Conservation (phyloP, 371 early-diverging fungal species). For the Haplosporangium sp. region DNA sequence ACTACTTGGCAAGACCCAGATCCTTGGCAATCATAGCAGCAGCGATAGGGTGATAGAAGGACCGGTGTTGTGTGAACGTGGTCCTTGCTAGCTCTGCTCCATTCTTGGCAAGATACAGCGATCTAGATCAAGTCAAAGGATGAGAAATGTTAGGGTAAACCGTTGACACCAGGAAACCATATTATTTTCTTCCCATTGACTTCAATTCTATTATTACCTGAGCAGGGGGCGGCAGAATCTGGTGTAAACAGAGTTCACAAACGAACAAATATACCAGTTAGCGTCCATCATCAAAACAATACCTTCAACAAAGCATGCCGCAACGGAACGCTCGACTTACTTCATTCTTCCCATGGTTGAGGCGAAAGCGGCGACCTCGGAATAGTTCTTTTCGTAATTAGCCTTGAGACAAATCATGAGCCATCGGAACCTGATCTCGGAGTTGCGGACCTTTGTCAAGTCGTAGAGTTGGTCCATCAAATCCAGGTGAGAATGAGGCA, state of each 20-base stretch:
- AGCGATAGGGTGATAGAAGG: slow-evolving; percentile 95
- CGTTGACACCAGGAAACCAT: too few species aligned
- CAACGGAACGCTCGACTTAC: slow-evolving; percentile 68
- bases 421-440: slow-evolving; percentile 93
- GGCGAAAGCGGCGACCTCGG: slow-evolving; percentile 81
- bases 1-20: slow-evolving; percentile 67
- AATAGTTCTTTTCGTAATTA: slow-evolving; percentile 80
- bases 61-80: slow-evolving; percentile 80
- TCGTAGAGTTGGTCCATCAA: slow-evolving; percentile 81
- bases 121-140: slow-evolving; percentile 28
- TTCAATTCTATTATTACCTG: slow-evolving; percentile 4
- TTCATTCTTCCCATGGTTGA: slow-evolving; percentile 96
- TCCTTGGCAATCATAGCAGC: slow-evolving; percentile 84
- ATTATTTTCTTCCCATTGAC: not conserved
- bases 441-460: slow-evolving; percentile 78
- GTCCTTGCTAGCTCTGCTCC: slow-evolving; percentile 83
- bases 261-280: slow-evolving; percentile 59
- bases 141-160: slow-evolving; percentile 31
- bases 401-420: slow-evolving; percentile 83
- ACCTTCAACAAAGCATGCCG: not conserved
- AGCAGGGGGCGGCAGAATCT: slow-evolving; percentile 29
- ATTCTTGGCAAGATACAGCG: slow-evolving; percentile 68
- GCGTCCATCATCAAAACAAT: slow-evolving; percentile 59
- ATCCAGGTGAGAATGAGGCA: slow-evolving; percentile 70
- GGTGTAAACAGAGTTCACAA: slow-evolving; percentile 2